phyloP scores from a whole-genome alignment of 169 alveolate genomes.

The Cryptosporidium sp. region DNA sequence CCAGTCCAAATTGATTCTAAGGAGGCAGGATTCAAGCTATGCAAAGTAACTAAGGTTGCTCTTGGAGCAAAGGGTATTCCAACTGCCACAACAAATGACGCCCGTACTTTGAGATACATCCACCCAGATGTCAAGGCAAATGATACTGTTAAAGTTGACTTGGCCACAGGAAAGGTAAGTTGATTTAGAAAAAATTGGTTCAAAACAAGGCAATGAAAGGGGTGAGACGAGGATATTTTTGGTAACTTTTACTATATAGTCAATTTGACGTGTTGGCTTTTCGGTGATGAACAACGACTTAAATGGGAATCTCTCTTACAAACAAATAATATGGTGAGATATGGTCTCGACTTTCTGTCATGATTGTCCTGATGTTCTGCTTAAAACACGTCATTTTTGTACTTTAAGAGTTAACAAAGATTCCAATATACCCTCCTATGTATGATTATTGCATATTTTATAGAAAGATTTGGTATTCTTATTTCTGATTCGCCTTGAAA shows the following conservation, averaged over 20 bases:
- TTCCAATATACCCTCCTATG: neutral
- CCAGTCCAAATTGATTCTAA: conserved; percentile 94
- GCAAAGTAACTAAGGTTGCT: conserved; percentile 93
- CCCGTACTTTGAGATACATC: conserved; percentile 97
- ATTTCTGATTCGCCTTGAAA: neutral
- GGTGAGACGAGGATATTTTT: neutral
- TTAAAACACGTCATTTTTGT: neutral
- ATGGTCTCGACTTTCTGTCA: conserved; percentile 53
- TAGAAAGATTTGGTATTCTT: neutral
- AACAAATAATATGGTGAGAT: conserved; percentile 25
- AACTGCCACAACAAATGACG: conserved; percentile 97
- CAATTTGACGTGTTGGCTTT: conserved; percentile 10
- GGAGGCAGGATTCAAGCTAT: conserved; percentile 96
- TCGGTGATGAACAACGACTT: conserved; percentile 66
- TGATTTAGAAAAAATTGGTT: neutral
- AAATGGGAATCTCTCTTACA: conserved; percentile 76
- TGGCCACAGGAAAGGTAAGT: conserved; percentile 94
- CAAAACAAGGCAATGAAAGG: neutral
- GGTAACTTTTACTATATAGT: neutral
- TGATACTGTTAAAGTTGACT: conserved; percentile 95
- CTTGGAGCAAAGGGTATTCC: conserved; percentile 97
- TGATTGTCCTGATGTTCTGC: conserved; percentile 57
- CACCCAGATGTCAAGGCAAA: conserved; percentile 97
- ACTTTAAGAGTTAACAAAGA: neutral
- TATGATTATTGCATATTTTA: neutral